Percentiles rank a stretch among this genome's conserved stretches.
Conservation (phyloP, 2,329 filamentous ascomycete genomes). For the Dichotomopilus funicola region DNA sequence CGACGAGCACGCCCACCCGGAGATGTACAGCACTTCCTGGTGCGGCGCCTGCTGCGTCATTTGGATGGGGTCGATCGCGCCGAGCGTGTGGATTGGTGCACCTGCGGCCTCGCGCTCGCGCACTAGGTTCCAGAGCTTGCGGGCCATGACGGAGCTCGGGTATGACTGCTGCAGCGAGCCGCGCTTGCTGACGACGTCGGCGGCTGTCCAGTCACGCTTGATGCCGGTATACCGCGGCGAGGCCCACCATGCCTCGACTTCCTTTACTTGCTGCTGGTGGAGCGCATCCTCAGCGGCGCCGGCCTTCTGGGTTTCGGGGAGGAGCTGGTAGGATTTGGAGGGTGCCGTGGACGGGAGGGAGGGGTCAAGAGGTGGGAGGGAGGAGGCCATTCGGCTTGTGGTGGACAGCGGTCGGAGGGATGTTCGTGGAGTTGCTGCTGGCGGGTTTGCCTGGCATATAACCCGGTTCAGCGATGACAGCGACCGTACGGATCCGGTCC, state of each 20-base stretch:
- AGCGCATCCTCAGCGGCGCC: conserved; percentile 77
- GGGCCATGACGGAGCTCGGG: conserved; percentile 87
- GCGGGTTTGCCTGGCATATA: background rate
- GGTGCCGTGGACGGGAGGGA: conserved; percentile 55
- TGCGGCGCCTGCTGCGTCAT: conserved; percentile 98
- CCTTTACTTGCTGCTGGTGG: conserved; percentile 74
- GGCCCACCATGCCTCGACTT: conserved; percentile 88
- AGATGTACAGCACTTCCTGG: conserved; percentile 93
- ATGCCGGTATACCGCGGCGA: conserved; percentile 81
- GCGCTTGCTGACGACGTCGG: conserved; percentile 88
- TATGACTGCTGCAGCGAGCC: conserved; percentile 82
- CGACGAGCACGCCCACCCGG: conserved; percentile 95
- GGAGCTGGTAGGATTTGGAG: conserved; percentile 77
- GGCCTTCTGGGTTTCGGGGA: conserved; percentile 69
- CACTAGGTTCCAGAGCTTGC: conserved; percentile 87
- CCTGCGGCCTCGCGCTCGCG: conserved; percentile 70
- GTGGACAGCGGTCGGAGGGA: conserved; percentile 32
- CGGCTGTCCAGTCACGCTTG: conserved; percentile 82
- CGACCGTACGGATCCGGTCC: conserved; percentile 14
- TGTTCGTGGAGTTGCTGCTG: no score
- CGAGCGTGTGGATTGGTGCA: conserved; percentile 93
- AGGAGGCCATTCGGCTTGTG: conserved; percentile 46
- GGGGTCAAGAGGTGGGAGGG: conserved; percentile 46
- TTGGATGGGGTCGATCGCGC: conserved; percentile 96
- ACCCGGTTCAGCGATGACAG: conserved; percentile 4